phyloP scores from a whole-genome alignment of 768 basidiomycete species.

The Suillus subaureus region DNA sequence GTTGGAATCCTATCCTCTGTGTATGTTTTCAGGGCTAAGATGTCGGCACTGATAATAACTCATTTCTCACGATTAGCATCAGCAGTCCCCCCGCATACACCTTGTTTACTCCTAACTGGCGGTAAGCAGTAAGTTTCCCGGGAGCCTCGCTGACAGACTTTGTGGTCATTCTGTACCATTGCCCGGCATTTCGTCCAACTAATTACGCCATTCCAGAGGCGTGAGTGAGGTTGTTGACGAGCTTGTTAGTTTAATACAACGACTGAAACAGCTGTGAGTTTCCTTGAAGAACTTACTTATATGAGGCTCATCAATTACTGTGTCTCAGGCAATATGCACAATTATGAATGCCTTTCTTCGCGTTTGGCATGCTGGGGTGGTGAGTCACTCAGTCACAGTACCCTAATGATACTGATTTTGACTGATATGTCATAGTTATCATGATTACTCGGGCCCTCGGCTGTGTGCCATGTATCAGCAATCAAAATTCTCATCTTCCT shows the following conservation, averaged over 20 bases:
- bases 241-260: not conserved
- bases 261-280: not conserved
- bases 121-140: not conserved
- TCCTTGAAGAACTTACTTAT: not conserved
- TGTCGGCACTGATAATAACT: not conserved
- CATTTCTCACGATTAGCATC: not conserved
- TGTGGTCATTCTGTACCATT: not conserved
- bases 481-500: not conserved
- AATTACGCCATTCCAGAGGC: not conserved
- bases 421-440: not conserved
- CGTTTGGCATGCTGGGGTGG: not conserved
- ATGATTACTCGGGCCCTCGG: not conserved
- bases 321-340: not conserved
- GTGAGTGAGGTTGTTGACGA: not conserved
- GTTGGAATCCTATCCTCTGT: not conserved
- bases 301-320: not conserved
- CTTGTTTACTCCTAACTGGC: not conserved
- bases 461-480: not conserved
- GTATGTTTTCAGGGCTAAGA: not conserved
- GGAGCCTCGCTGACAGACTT: not conserved
- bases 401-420: not conserved
- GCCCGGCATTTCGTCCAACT: not conserved
- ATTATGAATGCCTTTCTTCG: not conserved
- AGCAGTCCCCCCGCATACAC: not conserved
- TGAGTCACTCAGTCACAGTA: not conserved